These are phyloP conservation scores for Alternaria viburni DNA, from an alignment of 2,329 filamentous ascomycete genomes.

Conservation along the genomic window DNA sequence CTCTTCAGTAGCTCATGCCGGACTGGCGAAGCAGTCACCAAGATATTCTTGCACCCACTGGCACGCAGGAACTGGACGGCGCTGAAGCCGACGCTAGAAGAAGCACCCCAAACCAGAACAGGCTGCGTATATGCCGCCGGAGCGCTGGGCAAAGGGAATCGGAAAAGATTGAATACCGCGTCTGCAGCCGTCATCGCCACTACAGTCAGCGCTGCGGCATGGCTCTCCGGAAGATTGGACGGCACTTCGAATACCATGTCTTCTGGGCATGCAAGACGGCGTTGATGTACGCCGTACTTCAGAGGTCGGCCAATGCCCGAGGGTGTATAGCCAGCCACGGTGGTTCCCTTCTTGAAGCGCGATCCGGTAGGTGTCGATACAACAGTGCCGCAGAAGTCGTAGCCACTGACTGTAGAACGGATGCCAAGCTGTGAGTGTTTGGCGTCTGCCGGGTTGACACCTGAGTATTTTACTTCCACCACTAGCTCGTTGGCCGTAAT, in stretches of 20 bases:
- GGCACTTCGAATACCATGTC: slow-evolving; percentile 51
- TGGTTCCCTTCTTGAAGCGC: not conserved
- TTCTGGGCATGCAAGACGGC: slow-evolving; percentile 57
- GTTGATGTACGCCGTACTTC: slow-evolving; percentile 54
- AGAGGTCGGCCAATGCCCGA: slow-evolving; percentile 49
- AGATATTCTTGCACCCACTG: slow-evolving; percentile 11
- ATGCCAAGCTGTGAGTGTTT: slow-evolving; percentile 12
- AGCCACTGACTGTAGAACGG: slow-evolving; percentile 4
- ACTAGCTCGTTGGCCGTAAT: not conserved
- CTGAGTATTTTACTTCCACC: not conserved
- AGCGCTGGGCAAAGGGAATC: slow-evolving; percentile 57
- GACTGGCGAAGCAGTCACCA: slow-evolving; percentile 17
- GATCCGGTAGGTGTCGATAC: not conserved
- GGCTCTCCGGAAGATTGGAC: slow-evolving; percentile 44
- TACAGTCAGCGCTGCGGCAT: slow-evolving; percentile 58
- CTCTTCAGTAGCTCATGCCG: slow-evolving; percentile 9
- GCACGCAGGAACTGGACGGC: slow-evolving; percentile 8
- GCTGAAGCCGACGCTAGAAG: slow-evolving; percentile 13
- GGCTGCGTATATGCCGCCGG: slow-evolving; percentile 43
- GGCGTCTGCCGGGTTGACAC: slow-evolving; percentile 11
- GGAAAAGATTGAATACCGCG: slow-evolving; percentile 56
- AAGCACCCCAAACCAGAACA: slow-evolving; percentile 18
- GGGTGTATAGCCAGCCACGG: slow-evolving; percentile 59
- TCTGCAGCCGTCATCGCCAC: slow-evolving; percentile 64
- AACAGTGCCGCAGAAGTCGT: slow-evolving; percentile 14